These are phyloP conservation scores for Olyra latifolia DNA, from an alignment of 176 grass and related monocot species.

Conservation along the genomic window DNA sequence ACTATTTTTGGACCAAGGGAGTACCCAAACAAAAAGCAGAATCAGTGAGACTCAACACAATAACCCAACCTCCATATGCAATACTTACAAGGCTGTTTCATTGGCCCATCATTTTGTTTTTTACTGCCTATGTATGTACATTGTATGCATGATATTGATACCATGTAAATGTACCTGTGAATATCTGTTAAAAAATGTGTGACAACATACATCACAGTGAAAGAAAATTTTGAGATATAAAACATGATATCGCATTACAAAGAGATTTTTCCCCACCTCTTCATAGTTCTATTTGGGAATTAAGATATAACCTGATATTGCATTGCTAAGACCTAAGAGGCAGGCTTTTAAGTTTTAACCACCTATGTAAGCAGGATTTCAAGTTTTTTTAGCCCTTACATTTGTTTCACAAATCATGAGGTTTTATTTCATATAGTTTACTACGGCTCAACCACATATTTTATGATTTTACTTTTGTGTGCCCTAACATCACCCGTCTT, in stretches of 20 bases:
- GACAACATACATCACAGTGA: not conserved
- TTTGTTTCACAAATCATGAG: not conserved
- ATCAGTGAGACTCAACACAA: not conserved
- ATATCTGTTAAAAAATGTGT: not conserved
- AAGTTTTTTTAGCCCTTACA: not conserved
- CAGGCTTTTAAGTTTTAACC: not conserved
- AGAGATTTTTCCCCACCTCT: not conserved
- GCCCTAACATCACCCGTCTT: not conserved
- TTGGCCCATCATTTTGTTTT: not conserved
- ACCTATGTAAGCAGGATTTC: not conserved
- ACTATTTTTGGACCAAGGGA: constrained; percentile 84
- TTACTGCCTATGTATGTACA: not conserved
- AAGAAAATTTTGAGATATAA: not conserved
- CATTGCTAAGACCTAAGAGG: not conserved
- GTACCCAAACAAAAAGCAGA: constrained; percentile 59
- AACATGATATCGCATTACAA: not conserved
- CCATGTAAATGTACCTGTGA: constrained; percentile 6
- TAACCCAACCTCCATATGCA: not conserved
- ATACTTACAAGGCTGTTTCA: not conserved
- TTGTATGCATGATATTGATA: not conserved
- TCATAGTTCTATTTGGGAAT: not conserved
- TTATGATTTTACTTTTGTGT: not conserved
- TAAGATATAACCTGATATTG: not conserved
- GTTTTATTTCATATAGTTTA: not conserved
- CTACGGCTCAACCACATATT: not conserved